Evolutionary conservation across 2,329 filamentous ascomycete genomes (phyloP), one percentile per base, ranked within the genome.

Genomic region (Alternaria viburni): DNA sequence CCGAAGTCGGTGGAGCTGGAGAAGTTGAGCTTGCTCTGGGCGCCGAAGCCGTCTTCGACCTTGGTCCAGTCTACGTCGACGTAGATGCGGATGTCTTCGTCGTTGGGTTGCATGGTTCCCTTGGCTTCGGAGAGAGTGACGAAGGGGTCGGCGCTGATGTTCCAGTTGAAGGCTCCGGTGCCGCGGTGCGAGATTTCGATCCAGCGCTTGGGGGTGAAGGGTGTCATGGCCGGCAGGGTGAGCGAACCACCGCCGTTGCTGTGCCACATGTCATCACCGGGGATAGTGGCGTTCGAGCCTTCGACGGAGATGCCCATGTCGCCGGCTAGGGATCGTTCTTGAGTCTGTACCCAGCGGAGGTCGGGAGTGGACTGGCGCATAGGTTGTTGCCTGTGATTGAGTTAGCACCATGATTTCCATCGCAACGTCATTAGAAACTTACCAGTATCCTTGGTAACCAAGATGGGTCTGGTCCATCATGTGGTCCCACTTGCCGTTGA

Each of bases 281-380:
- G 88, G 6, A 91, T 86, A 0, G 87, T 88, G 1, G 88, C 90
- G 66, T 91, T 91, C 64, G 84, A 86, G 1, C 87, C 89, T 73
- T 92, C 89, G 2, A 91, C 83, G 1, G 86, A 82, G 47, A 93
- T 81, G 21, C 89, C 88, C 59, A 92, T 81, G 57, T 89, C 84
- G 8, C 90, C 90, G 0, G 87, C 85, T 6, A 91, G 80, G 6
- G 86, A 85, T 12, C 84, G 83, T 56, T 90, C 87, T 2, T 83
- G 79, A 3, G 82, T 83, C 73, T 90, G 87, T 1, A 90, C 86
- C 67, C 87, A 89, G 6, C 84, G 80, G 66, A 91, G 82, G 8
- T 86, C 84, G 0, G 90, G 89, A 1, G 90, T 84, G 0, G 86
- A 85, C 72, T 92, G 90, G 32, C 89, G 83, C 90, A 91, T 91